These are phyloP conservation scores for Xerocomus cyaneibrunnescens DNA, from an alignment of 1,284 basidiomycete species.

Conservation along the genomic window DNA sequence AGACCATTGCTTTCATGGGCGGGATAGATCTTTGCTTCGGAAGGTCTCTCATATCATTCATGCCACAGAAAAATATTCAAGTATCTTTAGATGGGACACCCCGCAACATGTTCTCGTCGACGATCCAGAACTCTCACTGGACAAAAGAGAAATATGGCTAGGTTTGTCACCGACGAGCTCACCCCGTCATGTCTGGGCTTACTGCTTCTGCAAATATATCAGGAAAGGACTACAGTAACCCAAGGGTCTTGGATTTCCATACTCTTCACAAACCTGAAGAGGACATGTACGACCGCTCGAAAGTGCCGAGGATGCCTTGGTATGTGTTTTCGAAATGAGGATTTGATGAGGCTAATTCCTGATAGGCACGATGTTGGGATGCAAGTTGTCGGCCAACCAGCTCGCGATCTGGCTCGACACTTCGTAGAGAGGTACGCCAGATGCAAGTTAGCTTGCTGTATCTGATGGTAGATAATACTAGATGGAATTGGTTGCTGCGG, in stretches of 20 bases:
- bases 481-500: constrained; percentile 90
- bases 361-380: constrained; percentile 92
- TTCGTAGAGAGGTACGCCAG: constrained; percentile 81
- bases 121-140: constrained; percentile 64
- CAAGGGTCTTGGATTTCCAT: constrained; percentile 86
- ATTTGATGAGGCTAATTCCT: not conserved
- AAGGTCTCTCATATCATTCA: constrained; percentile 44
- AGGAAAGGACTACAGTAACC: constrained; percentile 94
- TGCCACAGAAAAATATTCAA: not conserved
- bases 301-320: constrained; percentile 97
- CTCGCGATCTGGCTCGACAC: constrained; percentile 92
- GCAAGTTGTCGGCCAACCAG: constrained; percentile 96
- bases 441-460: constrained; percentile 9
- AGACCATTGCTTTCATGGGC: constrained; percentile 97
- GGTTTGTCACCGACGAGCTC: constrained; percentile 42
- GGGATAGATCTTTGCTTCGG: constrained; percentile 94
- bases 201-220: constrained; percentile 9
- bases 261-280: constrained; percentile 89
- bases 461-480: constrained; percentile 32
- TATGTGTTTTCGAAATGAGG: constrained; percentile 35
- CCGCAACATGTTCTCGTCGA: constrained; percentile 91
- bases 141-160: constrained; percentile 79
- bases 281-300: constrained; percentile 91
- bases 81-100: constrained; percentile 82
- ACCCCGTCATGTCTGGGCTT: not conserved